Percentiles rank a stretch among this genome's conserved stretches.
Evolutionary conservation across 768 basidiomycete genomes (phyloP).

Genomic region (Amanita thiersii): DNA sequence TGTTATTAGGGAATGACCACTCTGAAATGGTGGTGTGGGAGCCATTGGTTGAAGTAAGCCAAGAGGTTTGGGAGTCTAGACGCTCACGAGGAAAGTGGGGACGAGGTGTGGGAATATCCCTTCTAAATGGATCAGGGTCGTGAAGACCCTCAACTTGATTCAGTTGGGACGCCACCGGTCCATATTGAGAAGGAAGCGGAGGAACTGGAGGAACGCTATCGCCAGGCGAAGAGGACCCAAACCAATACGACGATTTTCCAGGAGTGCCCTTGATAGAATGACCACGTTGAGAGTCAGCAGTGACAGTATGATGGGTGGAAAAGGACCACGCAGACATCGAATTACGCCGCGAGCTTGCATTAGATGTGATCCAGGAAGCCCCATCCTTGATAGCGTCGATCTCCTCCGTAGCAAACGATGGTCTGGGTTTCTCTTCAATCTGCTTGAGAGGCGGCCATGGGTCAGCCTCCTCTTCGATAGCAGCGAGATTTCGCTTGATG

Average conservation of each 20-base stretch:
- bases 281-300: slow-evolving; percentile 28
- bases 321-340: slow-evolving; percentile 69
- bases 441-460: slow-evolving; percentile 54
- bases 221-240: slow-evolving; percentile 36
- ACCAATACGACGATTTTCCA: slow-evolving; percentile 59
- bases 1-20: slow-evolving; percentile 60
- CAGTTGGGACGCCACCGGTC: slow-evolving; percentile 15
- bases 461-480: slow-evolving; percentile 40
- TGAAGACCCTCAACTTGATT: slow-evolving; percentile 20
- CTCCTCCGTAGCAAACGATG: slow-evolving; percentile 65
- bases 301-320: slow-evolving; percentile 51
- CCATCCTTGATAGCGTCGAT: slow-evolving; percentile 68
- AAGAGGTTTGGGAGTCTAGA: slow-evolving; percentile 61
- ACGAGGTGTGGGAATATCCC: slow-evolving; percentile 33
- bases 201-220: slow-evolving; percentile 58
- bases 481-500: slow-evolving; percentile 58
- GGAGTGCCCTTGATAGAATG: slow-evolving; percentile 28
- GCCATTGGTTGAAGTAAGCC: slow-evolving; percentile 59
- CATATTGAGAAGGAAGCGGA: slow-evolving; percentile 56
- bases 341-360: slow-evolving; percentile 42
- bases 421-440: slow-evolving; percentile 45
- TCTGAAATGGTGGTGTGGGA: slow-evolving; percentile 51
- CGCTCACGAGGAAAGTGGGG: slow-evolving; percentile 34
- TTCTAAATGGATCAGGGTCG: slow-evolving; percentile 60
- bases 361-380: slow-evolving; percentile 76